Evolutionary conservation across 139 green algal genomes (phyloP), one percentile per base, ranked within the genome.

Genomic region (Trebouxia sp.): DNA sequence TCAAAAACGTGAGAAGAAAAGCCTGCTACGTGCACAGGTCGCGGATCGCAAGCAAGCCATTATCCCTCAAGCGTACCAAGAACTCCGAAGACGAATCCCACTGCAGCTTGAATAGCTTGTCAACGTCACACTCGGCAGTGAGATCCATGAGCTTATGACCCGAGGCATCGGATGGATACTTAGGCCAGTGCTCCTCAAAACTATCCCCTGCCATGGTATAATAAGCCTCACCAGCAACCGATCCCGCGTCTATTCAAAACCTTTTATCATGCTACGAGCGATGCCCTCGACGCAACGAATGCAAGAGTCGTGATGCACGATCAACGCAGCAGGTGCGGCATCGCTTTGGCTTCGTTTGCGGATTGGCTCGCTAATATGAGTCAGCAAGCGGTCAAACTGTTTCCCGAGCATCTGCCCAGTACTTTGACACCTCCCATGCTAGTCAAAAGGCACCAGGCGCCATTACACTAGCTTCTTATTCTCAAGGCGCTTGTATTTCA

Each of bases 81-180:
- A 76, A 84, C 37, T 72, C 51, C 3, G 80, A 76, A 14, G 37
- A 38, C 28, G 80, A 42, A 17, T 41, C 70, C 14, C 41, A 84
- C 39, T 80, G 51, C 26, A 79, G 30, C 7, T 76, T 50, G 24
- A 84, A 84, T 12, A 84, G 55, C 53, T 78, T 48, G 53, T 84
- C 80, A 17, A 76, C 80, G 51, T 65, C 35, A 14, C 70, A 76
- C 30, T 56, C 39, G 6, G 66, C 80, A 3, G 26, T 28, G 1
- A 84, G 26, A 30, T 79, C 39, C 37, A 84, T 62, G 0, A 76
- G 35, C 39, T 58, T 42, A 7, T 76, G 51, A 30, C 48, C 66
- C 37, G 66, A 51, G 48, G 22, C 39, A n/a, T 50, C 35, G 8
- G 50, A 48, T 28, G 75, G 75, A 42, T 62, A 80, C 15, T 32